Evolutionary conservation across 176 grass and related monocot genomes (phyloP).

Genomic region (Carex myosuroides): DNA sequence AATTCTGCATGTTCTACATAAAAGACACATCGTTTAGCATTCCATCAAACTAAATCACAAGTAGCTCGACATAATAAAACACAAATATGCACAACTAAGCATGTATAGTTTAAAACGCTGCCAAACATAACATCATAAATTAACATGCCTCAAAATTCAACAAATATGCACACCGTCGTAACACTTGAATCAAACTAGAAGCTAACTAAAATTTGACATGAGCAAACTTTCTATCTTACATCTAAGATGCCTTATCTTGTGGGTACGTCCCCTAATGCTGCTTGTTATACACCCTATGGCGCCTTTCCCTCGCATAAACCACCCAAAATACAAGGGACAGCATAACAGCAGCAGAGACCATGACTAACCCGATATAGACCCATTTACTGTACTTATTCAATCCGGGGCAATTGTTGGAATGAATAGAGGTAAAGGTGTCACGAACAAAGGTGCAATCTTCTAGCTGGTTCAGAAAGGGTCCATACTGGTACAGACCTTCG

Average conservation of each 20-base stretch:
- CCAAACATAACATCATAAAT: background rate
- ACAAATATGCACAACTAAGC: background rate
- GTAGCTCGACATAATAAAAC: background rate
- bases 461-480: constrained; percentile 66
- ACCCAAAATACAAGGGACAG: constrained; percentile 81
- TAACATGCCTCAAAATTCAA: constrained; percentile 20
- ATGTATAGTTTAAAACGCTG: background rate
- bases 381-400: constrained; percentile 61
- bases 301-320: constrained; percentile 73
- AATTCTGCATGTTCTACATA: background rate
- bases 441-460: constrained; percentile 80
- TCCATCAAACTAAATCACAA: background rate
- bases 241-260: constrained; percentile 34
- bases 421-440: constrained; percentile 62
- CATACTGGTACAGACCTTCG: constrained; percentile 67
- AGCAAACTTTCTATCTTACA: background rate
- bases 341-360: constrained; percentile 64
- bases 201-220: background rate
- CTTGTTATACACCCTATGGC: constrained; percentile 65
- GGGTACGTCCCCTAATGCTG: constrained; percentile 25
- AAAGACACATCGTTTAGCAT: background rate
- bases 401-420: constrained; percentile 58
- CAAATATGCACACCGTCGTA: constrained; percentile 3
- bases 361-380: constrained; percentile 74
- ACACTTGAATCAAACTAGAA: constrained; percentile 17